Percentiles rank a stretch among this genome's conserved stretches.
phyloP scores from a whole-genome alignment of 2,329 filamentous ascomycete species.

The Thielaviopsis populi region DNA sequence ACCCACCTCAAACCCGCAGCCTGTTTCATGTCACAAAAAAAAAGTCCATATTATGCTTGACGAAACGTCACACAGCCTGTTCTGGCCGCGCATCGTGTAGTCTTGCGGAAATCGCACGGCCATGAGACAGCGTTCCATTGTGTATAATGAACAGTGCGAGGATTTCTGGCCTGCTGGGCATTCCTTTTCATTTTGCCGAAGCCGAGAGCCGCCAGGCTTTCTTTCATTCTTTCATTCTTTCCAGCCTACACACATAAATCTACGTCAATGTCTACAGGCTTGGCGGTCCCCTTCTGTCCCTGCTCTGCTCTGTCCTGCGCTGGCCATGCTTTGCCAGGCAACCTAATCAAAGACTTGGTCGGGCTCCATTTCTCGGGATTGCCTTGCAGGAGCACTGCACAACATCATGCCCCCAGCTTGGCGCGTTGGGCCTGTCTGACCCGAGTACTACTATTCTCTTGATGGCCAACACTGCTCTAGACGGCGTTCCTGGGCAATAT shows the following conservation, averaged over 20 bases:
- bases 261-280: too few species aligned
- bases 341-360: neutral
- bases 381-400: neutral
- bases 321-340: neutral
- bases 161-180: neutral
- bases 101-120: neutral
- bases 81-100: neutral
- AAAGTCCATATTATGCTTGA: neutral
- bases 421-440: neutral
- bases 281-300: too few species aligned
- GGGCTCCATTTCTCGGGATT: neutral
- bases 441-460: neutral
- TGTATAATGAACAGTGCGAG: neutral
- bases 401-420: neutral
- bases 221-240: neutral
- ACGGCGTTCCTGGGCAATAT: neutral
- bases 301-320: too few species aligned
- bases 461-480: neutral
- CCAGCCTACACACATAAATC: neutral
- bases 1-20: neutral
- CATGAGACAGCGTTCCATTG: neutral
- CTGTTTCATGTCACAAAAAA: neutral
- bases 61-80: constrained; percentile 2
- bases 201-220: neutral
- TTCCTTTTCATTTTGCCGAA: neutral